Evolutionary conservation across 345 rosid genomes (phyloP), one percentile per base, ranked within the genome.

Genomic region (Anacardium occidentale): DNA sequence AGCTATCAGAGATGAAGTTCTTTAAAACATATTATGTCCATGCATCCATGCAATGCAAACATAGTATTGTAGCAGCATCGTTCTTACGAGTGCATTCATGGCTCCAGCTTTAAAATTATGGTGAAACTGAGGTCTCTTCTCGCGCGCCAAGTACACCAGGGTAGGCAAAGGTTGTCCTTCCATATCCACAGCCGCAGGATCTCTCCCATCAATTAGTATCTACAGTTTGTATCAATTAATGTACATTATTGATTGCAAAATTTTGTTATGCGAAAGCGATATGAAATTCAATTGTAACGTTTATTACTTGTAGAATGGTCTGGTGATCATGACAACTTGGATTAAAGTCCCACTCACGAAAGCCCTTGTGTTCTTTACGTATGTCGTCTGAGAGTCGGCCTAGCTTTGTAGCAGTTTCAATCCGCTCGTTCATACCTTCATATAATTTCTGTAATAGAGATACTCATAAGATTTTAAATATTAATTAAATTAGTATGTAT

Each of bases 21-120:
- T 37, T 37, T 5, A 37, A 32, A 5, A 37, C 7, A 37, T 4
- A 37, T 6, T 5, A 37, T 37, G 42, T 15, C 64, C 32, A 34
- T n/a, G 14, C 8, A 64, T n/a, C n/a, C n/a, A n/a, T n/a, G n/a
- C n/a, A n/a, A n/a, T 20, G 68, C 24, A 4, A 21, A 32, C 13
- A 8, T 34, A 5, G n/a, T 13, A 21, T 10, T 9, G 12, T 5
- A 17, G 14, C 8, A 8, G 6, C 9, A 2, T 11, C 32, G 32
- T 29, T 29, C 58, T 22, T 78, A 83, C 86, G 66, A 85, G 73
- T 9, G 83, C 81, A 64, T 85, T 85, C 83, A 85, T 76, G 48
- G 89, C 83, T 58, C 87, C 87, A 14, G 89, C 89, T 77, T 85
- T 83, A 69, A 85, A 85, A 75, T 83, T 74, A 64, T 85, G 89